A percentile compares a stretch with the other conserved stretches of the same genome.
Conservation (phyloP, 768 basidiomycete species). For the Amanita subjunquillea region DNA sequence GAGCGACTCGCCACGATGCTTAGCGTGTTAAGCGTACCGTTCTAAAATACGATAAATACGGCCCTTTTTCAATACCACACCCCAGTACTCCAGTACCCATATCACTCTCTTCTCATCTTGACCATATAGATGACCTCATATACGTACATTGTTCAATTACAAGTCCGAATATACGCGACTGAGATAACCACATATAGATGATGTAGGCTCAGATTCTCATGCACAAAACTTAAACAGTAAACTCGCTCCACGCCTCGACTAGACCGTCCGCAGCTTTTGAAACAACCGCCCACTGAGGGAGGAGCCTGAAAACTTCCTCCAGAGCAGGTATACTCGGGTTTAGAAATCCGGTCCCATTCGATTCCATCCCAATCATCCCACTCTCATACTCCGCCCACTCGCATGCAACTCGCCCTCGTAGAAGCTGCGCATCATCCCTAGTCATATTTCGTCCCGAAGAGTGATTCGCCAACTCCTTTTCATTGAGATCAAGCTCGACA, state of each 20-base stretch:
- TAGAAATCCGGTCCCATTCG: slow-evolving; percentile 14
- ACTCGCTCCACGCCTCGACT: slow-evolving; percentile 41
- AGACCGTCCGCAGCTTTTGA: slow-evolving; percentile 46
- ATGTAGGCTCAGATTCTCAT: no score
- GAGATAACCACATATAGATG: no score
- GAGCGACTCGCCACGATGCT: no score
- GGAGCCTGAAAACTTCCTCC: slow-evolving; percentile 53
- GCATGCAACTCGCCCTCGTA: slow-evolving; percentile 41
- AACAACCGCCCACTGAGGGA: slow-evolving; percentile 61
- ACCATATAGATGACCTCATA: no score
- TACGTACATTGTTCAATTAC: no score
- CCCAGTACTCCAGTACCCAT: no score
- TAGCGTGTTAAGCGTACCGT: no score
- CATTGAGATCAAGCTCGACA: slow-evolving; percentile 39
- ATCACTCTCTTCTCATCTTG: no score
- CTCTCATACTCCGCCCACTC: slow-evolving; percentile 64
- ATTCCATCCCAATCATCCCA: slow-evolving; percentile 31
- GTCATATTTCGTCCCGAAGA: slow-evolving; percentile 1
- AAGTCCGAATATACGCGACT: no score
- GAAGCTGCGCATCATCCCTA: neutral
- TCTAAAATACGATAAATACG: no score
- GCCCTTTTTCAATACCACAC: no score
- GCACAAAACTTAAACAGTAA: slow-evolving; percentile 14
- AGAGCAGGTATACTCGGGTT: slow-evolving; percentile 49
- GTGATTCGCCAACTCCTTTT: neutral